phyloP scores from a whole-genome alignment of 768 basidiomycete species.

The Termitomyces sp. region DNA sequence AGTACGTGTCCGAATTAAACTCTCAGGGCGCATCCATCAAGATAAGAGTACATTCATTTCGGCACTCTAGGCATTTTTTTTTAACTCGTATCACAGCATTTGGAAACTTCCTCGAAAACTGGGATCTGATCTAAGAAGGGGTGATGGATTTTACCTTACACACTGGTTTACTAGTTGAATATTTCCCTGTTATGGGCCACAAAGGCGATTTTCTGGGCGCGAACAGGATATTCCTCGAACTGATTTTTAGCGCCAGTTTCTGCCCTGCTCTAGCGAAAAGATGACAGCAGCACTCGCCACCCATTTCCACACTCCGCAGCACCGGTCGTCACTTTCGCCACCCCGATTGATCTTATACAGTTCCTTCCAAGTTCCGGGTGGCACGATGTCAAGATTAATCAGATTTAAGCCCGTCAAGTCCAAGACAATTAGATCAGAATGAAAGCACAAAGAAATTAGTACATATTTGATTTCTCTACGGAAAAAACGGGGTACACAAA shows the following conservation, averaged over 20 bases:
- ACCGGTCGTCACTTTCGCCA: conserved; percentile 3
- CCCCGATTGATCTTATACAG: conserved; percentile 11
- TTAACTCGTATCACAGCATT: background rate
- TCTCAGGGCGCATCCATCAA: background rate
- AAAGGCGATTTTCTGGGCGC: background rate
- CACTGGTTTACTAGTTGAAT: too few relatives aligned
- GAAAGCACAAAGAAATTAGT: conserved; percentile 1
- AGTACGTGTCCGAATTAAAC: conserved; percentile 3
- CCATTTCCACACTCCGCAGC: background rate
- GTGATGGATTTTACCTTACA: background rate
- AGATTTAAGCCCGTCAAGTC: too few relatives aligned
- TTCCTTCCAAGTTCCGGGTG: background rate
- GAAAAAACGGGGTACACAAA: conserved; percentile 6
- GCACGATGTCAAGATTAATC: too few relatives aligned
- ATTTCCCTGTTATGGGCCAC: background rate
- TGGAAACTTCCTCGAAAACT: background rate
- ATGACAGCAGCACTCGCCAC: background rate
- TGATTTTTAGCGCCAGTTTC: background rate
- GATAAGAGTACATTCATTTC: background rate
- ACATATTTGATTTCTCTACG: conserved; percentile 14
- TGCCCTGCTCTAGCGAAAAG: background rate
- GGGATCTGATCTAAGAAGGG: background rate
- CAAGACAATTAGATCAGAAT: background rate
- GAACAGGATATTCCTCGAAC: background rate
- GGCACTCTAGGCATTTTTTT: background rate